These are phyloP conservation scores for Penicillium sp. DNA, from an alignment of 2,329 filamentous ascomycete species.

Conservation along the genomic window DNA sequence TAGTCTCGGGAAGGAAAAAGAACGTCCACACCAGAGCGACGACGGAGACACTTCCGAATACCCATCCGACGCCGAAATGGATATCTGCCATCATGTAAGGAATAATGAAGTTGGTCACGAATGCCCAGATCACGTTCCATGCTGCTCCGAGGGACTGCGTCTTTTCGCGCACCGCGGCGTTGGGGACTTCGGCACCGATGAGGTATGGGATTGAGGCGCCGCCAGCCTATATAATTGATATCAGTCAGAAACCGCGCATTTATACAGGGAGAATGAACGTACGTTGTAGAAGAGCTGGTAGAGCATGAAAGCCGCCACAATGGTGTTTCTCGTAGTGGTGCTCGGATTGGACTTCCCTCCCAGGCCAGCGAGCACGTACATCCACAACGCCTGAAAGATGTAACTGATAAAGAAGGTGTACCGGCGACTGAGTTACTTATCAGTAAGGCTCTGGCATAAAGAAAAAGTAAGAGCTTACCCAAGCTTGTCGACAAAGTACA, in stretches of 20 bases:
- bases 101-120: slow-evolving; percentile 2
- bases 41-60: not conserved
- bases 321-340: not conserved
- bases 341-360: not conserved
- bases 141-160: not conserved
- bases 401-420: not conserved
- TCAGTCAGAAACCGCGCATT: not conserved
- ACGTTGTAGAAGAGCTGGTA: not conserved
- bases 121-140: slow-evolving; percentile 5
- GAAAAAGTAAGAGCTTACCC: not conserved
- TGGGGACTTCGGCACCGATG: not conserved
- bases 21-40: not conserved
- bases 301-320: slow-evolving; percentile 1
- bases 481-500: not conserved
- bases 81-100: slow-evolving; percentile 2
- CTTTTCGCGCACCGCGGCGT: not conserved
- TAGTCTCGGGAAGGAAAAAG: slow-evolving; percentile 3
- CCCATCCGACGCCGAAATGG: slow-evolving; percentile 2
- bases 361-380: not conserved
- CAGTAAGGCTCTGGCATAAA: not conserved
- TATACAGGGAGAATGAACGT: not conserved
- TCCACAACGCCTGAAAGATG: not conserved
- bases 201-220: slow-evolving; percentile 9
- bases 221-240: not conserved
- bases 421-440: not conserved